Conservation (phyloP, 2,329 filamentous ascomycete species). For the Colletotrichum sp. region DNA sequence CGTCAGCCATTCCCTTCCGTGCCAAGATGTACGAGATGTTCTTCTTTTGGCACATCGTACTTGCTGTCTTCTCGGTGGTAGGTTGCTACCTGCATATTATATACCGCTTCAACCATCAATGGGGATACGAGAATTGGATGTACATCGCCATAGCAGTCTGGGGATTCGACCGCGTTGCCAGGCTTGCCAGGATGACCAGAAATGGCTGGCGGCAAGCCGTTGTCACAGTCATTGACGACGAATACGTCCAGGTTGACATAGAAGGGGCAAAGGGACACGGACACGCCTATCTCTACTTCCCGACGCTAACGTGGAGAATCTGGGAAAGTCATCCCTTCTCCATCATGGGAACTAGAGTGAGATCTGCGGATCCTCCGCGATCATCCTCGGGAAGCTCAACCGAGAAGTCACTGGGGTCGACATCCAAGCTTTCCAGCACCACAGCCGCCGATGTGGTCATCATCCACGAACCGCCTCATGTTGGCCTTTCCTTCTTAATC, state of each 20-base stretch:
- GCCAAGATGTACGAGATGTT: conserved; percentile 44
- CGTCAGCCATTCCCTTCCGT: conserved; percentile 35
- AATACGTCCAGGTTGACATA: conserved; percentile 46
- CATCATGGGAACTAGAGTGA: neutral
- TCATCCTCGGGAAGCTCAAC: neutral
- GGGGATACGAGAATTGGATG: conserved; percentile 51
- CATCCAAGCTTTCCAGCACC: neutral
- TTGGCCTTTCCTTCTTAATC: neutral
- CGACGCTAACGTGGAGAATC: conserved; percentile 40
- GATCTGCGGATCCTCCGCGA: neutral
- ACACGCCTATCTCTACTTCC: conserved; percentile 55
- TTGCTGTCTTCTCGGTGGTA: conserved; percentile 41
- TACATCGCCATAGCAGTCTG: conserved; percentile 30
- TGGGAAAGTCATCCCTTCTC: conserved; percentile 65
- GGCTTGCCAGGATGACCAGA: conserved; percentile 41
- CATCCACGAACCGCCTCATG: neutral
- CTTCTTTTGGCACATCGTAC: conserved; percentile 41
- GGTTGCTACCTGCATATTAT: conserved; percentile 45
- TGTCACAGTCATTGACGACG: conserved; percentile 37
- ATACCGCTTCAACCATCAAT: conserved; percentile 33
- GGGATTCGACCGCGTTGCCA: conserved; percentile 47
- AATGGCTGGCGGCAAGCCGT: conserved; percentile 40
- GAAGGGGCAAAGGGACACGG: conserved; percentile 39
- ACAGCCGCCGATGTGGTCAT: neutral
- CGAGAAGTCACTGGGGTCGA: neutral